Evolutionary conservation across 2,329 filamentous ascomycete species (phyloP).

Genomic region (Epichloe brachyelytri): DNA sequence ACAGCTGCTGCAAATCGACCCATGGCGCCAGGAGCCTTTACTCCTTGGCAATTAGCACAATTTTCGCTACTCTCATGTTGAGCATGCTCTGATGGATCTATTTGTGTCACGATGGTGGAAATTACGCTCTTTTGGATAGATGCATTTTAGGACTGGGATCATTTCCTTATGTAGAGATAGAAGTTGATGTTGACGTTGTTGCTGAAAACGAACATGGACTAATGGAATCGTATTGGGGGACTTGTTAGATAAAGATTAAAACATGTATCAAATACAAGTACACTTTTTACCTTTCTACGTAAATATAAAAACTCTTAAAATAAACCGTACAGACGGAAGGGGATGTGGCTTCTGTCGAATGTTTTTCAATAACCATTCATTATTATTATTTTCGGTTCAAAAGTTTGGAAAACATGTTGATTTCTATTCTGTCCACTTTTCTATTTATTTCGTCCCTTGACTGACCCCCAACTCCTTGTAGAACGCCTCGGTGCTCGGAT

Average conservation of each 20-base stretch:
- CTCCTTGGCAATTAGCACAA: background rate
- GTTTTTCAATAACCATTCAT: too few species aligned
- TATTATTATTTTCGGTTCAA: background rate
- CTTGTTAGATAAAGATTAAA: too few species aligned
- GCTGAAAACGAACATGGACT: background rate
- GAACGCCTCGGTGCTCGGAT: constrained; percentile 67
- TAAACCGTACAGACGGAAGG: too few species aligned
- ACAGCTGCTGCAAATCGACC: background rate
- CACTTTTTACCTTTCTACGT: background rate
- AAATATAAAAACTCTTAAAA: background rate
- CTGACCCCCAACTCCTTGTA: constrained; percentile 58
- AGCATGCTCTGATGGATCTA: background rate
- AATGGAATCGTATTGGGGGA: background rate
- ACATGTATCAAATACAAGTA: background rate
- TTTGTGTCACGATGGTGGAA: background rate
- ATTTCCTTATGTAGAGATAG: background rate
- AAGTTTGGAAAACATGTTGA: background rate
- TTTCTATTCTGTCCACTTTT: background rate
- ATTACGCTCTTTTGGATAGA: background rate
- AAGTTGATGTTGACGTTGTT: background rate
- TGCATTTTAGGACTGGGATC: background rate
- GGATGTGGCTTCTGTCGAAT: too few species aligned
- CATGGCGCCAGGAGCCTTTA: background rate
- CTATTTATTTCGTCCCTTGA: background rate
- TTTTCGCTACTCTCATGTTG: background rate